Conservation (phyloP, 2,329 filamentous ascomycete genomes). For the Chaetomium globosum region DNA sequence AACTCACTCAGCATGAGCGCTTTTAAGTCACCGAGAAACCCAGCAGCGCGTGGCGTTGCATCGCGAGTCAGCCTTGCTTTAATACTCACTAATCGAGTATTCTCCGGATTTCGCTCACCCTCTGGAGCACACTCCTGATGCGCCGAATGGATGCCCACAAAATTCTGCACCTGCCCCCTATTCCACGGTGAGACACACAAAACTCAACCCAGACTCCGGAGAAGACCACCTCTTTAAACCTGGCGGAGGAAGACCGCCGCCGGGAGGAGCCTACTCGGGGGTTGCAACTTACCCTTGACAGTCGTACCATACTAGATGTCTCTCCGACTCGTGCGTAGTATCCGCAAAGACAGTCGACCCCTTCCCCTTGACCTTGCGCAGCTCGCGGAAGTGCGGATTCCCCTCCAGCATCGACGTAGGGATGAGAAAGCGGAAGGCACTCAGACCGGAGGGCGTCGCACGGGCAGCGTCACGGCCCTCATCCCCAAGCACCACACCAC, state of each 20-base stretch:
- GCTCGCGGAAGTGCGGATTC: background rate
- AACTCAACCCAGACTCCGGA: background rate
- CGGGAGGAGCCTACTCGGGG: too few species aligned
- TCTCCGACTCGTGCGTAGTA: background rate
- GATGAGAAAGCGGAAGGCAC: background rate
- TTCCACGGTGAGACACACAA: background rate
- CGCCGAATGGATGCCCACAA: background rate
- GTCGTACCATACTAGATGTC: background rate
- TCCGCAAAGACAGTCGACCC: conserved; percentile 4
- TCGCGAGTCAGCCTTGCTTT: background rate
- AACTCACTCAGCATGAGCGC: background rate
- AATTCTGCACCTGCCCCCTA: conserved; percentile 2
- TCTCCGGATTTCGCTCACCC: background rate
- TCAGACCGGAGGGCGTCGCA: background rate
- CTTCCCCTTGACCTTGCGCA: conserved; percentile 1
- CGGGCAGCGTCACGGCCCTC: background rate
- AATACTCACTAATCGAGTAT: background rate
- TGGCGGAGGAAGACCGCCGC: background rate
- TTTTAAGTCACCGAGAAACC: background rate
- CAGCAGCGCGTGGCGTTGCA: background rate
- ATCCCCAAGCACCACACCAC: background rate
- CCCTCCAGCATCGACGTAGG: background rate
- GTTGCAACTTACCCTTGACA: background rate
- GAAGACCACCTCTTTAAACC: background rate
- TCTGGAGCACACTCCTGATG: conserved; percentile 1